Evolutionary conservation across 371 early-diverging fungal genomes (phyloP), one percentile per base, ranked within the genome.

Genomic region (Blakeslea trispora): DNA sequence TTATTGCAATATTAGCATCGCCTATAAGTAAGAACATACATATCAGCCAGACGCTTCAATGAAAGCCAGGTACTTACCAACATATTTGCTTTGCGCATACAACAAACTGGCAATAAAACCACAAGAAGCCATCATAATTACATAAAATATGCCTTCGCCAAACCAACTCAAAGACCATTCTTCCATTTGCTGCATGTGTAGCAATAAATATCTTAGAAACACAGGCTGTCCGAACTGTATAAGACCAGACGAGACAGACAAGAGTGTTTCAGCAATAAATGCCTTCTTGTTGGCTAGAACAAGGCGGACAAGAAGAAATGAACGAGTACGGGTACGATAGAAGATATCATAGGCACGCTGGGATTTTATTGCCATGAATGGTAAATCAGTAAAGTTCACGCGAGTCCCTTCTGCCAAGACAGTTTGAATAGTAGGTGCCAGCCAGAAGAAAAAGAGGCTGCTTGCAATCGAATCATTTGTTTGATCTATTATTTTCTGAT

Each of bases 41-140:
- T 17, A 7, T 17, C 9, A 17, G 14, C 19, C 17, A 6, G 23
- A 6, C 35, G 2, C 17, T 28, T 28, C 15, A 34, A 5, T 17
- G 5, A 11, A 47, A 21, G 7, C 6, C 7, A 28, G 3, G 3
- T 28, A 28, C 43, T 46, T 73, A 77, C 77, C 67, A 50, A 61
- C 74, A 63, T 79, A 81, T 60, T 75, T 74, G 7, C 77, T 52
- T 50, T 82, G 81, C 2, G 67, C 76, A 41, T 70, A 64, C 11
- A 71, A 53, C 18, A 77, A 18, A 15, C 64, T 68, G 24, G 61
- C 50, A 19, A 74, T 22, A 2, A 77, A 49, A 24, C 65, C 71
- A 15, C 77, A 60, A 15, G 68, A 62, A 13, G 69, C 58, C 17
- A 68, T 17, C 7, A 75, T 74, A 42, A 67, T 24, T 15, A 80